phyloP scores from a whole-genome alignment of 352 stramenopile species.

The Globisporangium iwayamae region DNA sequence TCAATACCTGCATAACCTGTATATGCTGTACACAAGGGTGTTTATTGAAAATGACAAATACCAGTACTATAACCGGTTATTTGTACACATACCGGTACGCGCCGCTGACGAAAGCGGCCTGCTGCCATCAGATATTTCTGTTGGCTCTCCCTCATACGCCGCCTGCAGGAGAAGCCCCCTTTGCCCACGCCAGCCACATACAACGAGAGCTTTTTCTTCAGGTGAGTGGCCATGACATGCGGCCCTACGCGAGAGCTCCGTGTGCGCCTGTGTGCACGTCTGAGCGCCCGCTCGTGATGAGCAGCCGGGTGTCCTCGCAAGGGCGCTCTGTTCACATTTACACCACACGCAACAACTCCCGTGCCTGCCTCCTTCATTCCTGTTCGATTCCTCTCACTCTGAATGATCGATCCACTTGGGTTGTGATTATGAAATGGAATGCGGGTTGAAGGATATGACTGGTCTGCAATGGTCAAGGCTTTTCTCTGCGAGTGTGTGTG shows the following conservation, averaged over 20 bases:
- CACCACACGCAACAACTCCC: background rate
- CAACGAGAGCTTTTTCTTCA: conserved; percentile 22
- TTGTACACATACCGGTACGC: conserved; percentile 7
- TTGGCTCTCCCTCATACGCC: conserved; percentile 9
- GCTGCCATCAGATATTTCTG: conserved; percentile 40
- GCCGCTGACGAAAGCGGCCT: background rate
- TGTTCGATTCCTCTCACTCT: background rate
- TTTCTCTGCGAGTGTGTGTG: conserved; percentile 1
- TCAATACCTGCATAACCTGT: background rate
- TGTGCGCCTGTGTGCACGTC: background rate
- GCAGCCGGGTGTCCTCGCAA: background rate
- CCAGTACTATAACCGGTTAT: background rate
- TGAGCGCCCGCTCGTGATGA: conserved; percentile 5
- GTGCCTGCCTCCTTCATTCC: background rate
- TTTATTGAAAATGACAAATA: background rate
- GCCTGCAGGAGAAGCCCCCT: conserved; percentile 6
- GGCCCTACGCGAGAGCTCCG: background rate
- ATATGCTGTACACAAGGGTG: background rate
- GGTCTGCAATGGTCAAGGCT: background rate
- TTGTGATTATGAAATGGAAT: background rate
- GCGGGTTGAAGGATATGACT: background rate
- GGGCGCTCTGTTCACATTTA: background rate
- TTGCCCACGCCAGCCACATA: conserved; percentile 14
- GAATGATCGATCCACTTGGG: background rate
- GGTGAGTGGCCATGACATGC: conserved; percentile 12